Conservation (phyloP, 345 rosid species). For the Trapa bicornis region DNA sequence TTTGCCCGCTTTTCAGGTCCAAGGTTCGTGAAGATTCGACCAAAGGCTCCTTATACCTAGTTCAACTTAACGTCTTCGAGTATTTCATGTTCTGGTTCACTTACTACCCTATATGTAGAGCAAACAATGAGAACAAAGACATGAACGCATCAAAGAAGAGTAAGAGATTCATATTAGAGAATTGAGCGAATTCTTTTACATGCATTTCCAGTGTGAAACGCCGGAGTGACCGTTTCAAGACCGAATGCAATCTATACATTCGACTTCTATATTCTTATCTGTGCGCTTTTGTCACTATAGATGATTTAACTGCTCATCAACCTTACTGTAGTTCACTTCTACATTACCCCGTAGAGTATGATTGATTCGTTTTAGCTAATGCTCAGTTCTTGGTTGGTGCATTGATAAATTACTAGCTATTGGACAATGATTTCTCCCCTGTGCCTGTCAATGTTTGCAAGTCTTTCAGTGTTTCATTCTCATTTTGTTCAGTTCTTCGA, state of each 20-base stretch:
- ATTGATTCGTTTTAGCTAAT: conserved; percentile 36
- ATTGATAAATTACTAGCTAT: conserved; percentile 73
- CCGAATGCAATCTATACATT: conserved; percentile 50
- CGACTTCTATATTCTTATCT: conserved; percentile 62
- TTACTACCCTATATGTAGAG: conserved; percentile 74
- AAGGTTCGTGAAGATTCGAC: conserved; percentile 46
- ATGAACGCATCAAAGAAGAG: conserved; percentile 26
- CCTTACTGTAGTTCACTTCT: conserved; percentile 69
- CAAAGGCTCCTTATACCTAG: conserved; percentile 39
- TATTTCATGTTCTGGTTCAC: conserved; percentile 90
- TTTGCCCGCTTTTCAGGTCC: conserved; percentile 54
- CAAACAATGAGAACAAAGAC: conserved; percentile 34
- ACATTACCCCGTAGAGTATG: conserved; percentile 48
- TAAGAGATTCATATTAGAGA: conserved; percentile 41
- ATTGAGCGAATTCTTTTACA: conserved; percentile 49
- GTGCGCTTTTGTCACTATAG: conserved; percentile 61
- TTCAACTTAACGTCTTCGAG: conserved; percentile 66
- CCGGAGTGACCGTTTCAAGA: conserved; percentile 30
- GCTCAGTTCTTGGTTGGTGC: conserved; percentile 74
- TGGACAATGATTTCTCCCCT: conserved; percentile 85
- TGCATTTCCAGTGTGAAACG: conserved; percentile 47
- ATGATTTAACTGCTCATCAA: conserved; percentile 46
- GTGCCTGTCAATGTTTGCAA: conserved; percentile 39
- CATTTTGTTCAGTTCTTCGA: conserved; percentile 36
- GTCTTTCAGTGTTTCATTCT: conserved; percentile 52